Base-by-base conservation (phyloP, 2,329 filamentous ascomycete species). In the Colletotrichum sojae region DNA sequence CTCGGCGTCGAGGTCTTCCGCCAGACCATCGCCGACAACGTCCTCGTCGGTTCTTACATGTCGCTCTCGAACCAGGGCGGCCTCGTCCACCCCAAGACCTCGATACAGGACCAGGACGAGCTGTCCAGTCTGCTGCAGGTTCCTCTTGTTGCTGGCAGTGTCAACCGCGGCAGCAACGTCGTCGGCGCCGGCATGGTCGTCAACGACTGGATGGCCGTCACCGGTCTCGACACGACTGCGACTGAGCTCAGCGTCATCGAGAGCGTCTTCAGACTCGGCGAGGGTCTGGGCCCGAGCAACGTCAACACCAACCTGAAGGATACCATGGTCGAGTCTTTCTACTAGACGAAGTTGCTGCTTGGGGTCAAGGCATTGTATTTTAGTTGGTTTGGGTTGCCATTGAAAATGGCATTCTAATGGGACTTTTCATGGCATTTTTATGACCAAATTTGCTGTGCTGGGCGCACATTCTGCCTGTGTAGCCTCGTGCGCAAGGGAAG, bases 251-350 rank as follows among this genome's bases (percentile, higher is more conserved):
- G 94, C 78, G 96, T 99, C 68, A 89, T 99, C 66, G 96, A 99
- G 88, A 95, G 91, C 76, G 95, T 99, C 73, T 99, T 99, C 87
- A 90, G 94, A 76, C 86, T 99, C 54, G 95, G 95, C 72, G 95
- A 98, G 85, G 94, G 94, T 62, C 88, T 90, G 73, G 94, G 89
- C 6, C 91, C 94, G 58, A 90, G 90, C 77, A 91, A 89, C 76
- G 94, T 95, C 84, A 93, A 93, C 80, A 92, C 91, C 60, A 91
- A 85, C 75, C 91, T 98, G 86, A 98, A 98, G 89, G 95, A 98
- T 81, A 96, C 94, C 73, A 97, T 99, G 90, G 96, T 99, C 71
- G 96, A 99, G 86, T 97, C 94, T 76, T 99, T 98, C 85, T 99
- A 99, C 86, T 99, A 88, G 45, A 49, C 36, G 16, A 55, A 61